These are phyloP conservation scores for Solanum hybrid DNA, from an alignment of 305 asterid species.

Conservation along the genomic window DNA sequence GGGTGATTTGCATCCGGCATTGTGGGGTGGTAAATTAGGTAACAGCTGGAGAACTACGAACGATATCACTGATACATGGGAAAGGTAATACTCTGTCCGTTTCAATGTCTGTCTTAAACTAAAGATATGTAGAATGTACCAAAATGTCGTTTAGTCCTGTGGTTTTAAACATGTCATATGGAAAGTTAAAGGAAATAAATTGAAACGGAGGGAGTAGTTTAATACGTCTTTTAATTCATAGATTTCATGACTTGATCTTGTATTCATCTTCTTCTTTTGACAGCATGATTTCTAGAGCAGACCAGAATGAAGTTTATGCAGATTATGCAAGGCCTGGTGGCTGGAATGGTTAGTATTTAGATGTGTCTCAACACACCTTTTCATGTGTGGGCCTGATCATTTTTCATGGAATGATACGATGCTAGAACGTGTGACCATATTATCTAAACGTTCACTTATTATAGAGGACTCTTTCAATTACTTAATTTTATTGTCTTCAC, in stretches of 20 bases:
- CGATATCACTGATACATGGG: conserved; percentile 77
- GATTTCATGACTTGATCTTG: neutral
- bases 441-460: neutral
- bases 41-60: conserved; percentile 92
- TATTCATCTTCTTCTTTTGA: neutral
- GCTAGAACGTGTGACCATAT: neutral
- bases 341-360: conserved; percentile 69
- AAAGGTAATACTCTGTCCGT: conserved; percentile 28
- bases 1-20: conserved; percentile 94
- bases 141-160: neutral
- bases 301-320: conserved; percentile 79
- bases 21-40: conserved; percentile 65
- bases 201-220: neutral
- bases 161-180: neutral
- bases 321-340: conserved; percentile 80
- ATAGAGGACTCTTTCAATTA: neutral
- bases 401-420: neutral
- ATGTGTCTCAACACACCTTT: neutral
- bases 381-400: neutral
- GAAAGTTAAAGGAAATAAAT: neutral
- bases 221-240: neutral
- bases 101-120: neutral
- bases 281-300: conserved; percentile 92
- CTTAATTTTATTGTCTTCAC: neutral
- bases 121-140: neutral